Conservation (phyloP, 306 rosid species). For the Sophora flavescens region DNA sequence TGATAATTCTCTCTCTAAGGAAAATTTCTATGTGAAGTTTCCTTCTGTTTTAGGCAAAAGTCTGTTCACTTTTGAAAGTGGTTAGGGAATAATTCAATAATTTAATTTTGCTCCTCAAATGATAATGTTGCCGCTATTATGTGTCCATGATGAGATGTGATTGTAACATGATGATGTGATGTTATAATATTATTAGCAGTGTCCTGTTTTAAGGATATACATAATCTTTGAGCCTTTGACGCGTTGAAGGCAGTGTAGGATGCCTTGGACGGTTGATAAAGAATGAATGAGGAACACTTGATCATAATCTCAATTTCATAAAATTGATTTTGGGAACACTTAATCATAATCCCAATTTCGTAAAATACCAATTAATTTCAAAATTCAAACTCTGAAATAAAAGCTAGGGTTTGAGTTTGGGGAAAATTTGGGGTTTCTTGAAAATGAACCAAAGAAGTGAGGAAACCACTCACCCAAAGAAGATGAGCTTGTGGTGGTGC, state of each 20-base stretch:
- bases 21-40: constrained; percentile 31
- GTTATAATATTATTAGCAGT: constrained; percentile 2
- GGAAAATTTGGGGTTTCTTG: no score
- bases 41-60: constrained; percentile 36
- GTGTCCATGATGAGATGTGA: constrained; percentile 21
- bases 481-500: no score
- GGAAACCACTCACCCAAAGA: no score
- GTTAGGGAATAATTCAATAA: constrained; percentile 14
- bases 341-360: no score
- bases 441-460: no score
- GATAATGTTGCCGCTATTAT: constrained; percentile 13
- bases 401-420: no score
- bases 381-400: no score
- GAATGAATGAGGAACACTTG: constrained; percentile 21
- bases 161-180: neutral
- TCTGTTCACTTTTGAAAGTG: constrained; percentile 37
- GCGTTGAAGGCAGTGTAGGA: constrained; percentile 2
- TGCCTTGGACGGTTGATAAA: constrained; percentile 22
- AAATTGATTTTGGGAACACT: no score
- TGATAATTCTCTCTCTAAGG: constrained; percentile 10
- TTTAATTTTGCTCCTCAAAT: constrained; percentile 34
- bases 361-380: no score
- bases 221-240: constrained; percentile 13
- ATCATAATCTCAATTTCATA: no score
- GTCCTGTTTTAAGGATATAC: constrained; percentile 22